These are phyloP conservation scores for Phalaenopsis equestris DNA, from an alignment of 106 monocot species.

Conservation along the genomic window DNA sequence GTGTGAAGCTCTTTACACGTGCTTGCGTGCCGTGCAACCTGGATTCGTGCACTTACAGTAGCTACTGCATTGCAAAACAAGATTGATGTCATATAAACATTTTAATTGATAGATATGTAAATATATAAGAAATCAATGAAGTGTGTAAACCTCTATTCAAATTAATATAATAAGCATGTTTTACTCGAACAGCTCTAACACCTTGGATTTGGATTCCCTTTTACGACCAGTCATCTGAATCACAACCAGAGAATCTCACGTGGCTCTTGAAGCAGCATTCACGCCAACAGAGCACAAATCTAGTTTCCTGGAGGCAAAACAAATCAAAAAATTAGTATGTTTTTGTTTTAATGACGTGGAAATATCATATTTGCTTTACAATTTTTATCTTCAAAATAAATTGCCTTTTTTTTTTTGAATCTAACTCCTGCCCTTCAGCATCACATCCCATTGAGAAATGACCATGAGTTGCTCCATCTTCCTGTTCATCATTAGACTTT, in stretches of 20 bases:
- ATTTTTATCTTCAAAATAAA: background rate
- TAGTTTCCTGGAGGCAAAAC: slow-evolving; percentile 47
- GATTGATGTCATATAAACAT: background rate
- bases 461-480: slow-evolving; percentile 30
- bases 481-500: slow-evolving; percentile 50
- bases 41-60: slow-evolving; percentile 77
- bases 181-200: slow-evolving; percentile 1
- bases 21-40: slow-evolving; percentile 66
- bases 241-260: slow-evolving; percentile 68
- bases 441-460: slow-evolving; percentile 26
- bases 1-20: slow-evolving; percentile 76
- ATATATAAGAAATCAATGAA: no score
- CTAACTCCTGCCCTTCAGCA: slow-evolving; percentile 56
- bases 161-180: no score
- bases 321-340: background rate
- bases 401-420: slow-evolving; percentile 55
- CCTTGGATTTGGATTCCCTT: slow-evolving; percentile 98
- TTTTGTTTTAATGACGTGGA: background rate
- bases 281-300: slow-evolving; percentile 44
- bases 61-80: slow-evolving; percentile 37
- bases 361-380: background rate
- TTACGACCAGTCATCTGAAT: slow-evolving; percentile 87
- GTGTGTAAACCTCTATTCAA: no score
- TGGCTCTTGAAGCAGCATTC: slow-evolving; percentile 49
- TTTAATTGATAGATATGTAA: no score